Base-by-base conservation (phyloP, 768 basidiomycete species). In the Lanmaoa rubissima region DNA sequence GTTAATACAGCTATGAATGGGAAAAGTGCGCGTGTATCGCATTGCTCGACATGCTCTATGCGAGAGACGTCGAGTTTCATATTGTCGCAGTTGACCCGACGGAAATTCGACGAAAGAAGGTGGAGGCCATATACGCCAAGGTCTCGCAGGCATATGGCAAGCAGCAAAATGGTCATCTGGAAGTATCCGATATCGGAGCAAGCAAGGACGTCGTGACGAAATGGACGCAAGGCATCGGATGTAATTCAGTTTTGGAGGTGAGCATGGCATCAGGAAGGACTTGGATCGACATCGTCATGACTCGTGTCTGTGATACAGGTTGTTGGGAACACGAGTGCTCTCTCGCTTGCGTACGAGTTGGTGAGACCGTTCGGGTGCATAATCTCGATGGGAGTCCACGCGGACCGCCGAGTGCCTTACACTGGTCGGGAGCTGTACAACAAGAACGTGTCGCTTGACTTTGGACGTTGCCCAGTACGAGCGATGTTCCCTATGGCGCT, bases 401-500 rank as follows among this genome's bases (percentile, higher is more conserved):
- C 83, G 53, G 76, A 71, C 48, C 73, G 73, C 1, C 76, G 69
- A 21, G 61, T 88, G 39, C 86, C 86, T 2, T 82, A 85, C 61
- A 82, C 78, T 12, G 79, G 81, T 21, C 65, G 66, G 7, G 75
- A 85, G 42, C 65, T 86, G 54, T 92, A 92, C 70, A 76, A 85
- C 76, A 89, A 90, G 73, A 92, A 92, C 68, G 79, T 90, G 8
- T 88, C 86, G 1, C 75, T 90, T 26, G 86, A 90, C 63, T 92
- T 92, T 66, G 91, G 91, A 10, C 82, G 90, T 10, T 92, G 90
- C 61, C 90, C 89, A 16, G 88, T 89, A 5, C 82, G 87, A 14
- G 83, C 89, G 1, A 83, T 91, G 81, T 85, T 92, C 62, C 86
- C 86, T 11, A 69, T 81, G 54, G 90, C 89, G 2, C 78, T 88